Evolutionary conservation across 2,329 filamentous ascomycete species (phyloP).

Genomic region (Polychaeton citri): DNA sequence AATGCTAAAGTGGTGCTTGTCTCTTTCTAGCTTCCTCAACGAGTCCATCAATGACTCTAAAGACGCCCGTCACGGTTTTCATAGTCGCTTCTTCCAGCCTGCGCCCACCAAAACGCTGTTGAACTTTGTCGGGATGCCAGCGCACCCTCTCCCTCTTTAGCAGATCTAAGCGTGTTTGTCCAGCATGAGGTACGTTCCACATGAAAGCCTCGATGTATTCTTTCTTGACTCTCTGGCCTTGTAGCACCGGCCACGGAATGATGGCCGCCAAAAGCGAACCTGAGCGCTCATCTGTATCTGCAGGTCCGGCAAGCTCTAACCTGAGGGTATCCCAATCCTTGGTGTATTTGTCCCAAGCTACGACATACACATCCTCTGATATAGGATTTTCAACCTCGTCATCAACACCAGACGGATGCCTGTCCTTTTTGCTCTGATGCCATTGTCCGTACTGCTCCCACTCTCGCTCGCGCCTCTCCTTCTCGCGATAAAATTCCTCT

Average conservation of each 20-base stretch:
- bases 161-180: constrained; percentile 23
- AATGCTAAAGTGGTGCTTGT: constrained; percentile 36
- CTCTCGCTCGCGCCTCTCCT: constrained; percentile 21
- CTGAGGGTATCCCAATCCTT: constrained; percentile 18
- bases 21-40: constrained; percentile 41
- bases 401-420: constrained; percentile 25
- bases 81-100: constrained; percentile 58
- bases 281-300: constrained; percentile 11
- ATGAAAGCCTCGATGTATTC: constrained; percentile 59
- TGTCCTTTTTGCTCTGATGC: constrained; percentile 42
- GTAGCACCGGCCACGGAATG: constrained; percentile 62
- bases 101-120: constrained; percentile 63
- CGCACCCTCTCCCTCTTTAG: constrained; percentile 77
- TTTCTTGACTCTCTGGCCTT: constrained; percentile 43
- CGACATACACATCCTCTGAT: constrained; percentile 11
- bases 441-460: constrained; percentile 13
- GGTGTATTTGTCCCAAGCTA: constrained; percentile 16
- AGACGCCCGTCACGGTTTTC: constrained; percentile 73
- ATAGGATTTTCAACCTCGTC: constrained; percentile 4
- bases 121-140: constrained; percentile 97
- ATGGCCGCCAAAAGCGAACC: constrained; percentile 18
- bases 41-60: constrained; percentile 75
- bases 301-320: constrained; percentile 9
- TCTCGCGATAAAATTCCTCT: constrained; percentile 29
- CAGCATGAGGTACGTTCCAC: constrained; percentile 33